Base-by-base conservation (phyloP, 495 filamentous ascomycete genomes). In the Aspergillus bridgeri region DNA sequence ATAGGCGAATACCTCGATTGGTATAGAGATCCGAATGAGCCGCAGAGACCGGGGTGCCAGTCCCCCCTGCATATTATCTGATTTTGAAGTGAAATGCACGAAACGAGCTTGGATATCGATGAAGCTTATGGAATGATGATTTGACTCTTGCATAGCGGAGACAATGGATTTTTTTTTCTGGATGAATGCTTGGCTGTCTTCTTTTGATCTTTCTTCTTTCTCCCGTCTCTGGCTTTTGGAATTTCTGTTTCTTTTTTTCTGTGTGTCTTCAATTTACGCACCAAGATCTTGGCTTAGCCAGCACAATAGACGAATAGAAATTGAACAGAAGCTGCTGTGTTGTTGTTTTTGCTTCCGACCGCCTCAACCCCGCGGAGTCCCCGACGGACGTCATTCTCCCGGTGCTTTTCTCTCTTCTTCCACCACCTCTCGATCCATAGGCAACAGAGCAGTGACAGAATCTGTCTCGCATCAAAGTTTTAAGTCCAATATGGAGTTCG, bases 401-500 rank as follows among this genome's bases (percentile, higher is more conserved):
- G n/a, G n/a, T n/a, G n/a, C 7, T 33, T 38, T 13, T 38, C 33
- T 38, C 6, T 38, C 33, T 38, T 38, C 11, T 15, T 33, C 29
- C 29, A 33, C 13, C 29, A 2, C 29, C 33, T 38, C 13, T 38
- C 33, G 33, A 38, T 15, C 11, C 33, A 38, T 38, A 15, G 33
- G 33, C 33, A 13, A 11, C 13, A 3, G 33, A 38, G 17, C 9
- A 38, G 33, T 38, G 9, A 38, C 11, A 15, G 11, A 38, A 15
- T 2, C 13, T 13, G 17, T 38, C 9, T 11, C 33, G 17, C 33
- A 8, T 15, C 17, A 1, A 2, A 8, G 11, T 8, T 33, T 13
- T 50, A 21, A 6, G 11, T 17, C 0, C 20, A 24, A n/a, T 27
- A 86, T 88, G 85, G 84, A 88, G 58, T 75, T 77, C 73, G 84